Percentiles rank a stretch among this genome's conserved stretches.
Evolutionary conservation across 1,284 basidiomycete species (phyloP).

Genomic region (Rhizoctonia solani): DNA sequence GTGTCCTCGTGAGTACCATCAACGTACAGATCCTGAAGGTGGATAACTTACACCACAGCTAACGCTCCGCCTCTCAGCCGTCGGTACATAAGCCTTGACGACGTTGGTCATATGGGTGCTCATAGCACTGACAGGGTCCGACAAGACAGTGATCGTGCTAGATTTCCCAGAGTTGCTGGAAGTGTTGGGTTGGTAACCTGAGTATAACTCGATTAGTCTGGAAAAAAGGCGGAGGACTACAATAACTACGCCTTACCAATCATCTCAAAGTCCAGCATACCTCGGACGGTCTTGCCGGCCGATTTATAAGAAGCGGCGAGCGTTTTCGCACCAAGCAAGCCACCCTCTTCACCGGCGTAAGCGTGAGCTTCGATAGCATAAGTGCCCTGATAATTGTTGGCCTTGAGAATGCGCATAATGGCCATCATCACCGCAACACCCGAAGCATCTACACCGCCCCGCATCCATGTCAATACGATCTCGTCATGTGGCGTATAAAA

Average conservation of each 20-base stretch:
- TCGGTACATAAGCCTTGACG: slow-evolving; percentile 35
- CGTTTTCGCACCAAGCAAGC: slow-evolving; percentile 33
- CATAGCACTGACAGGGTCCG: slow-evolving; percentile 32
- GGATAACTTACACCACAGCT: slow-evolving; percentile 35
- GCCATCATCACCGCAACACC: slow-evolving; percentile 34
- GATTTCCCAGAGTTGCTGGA: slow-evolving; percentile 21
- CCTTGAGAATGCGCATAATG: slow-evolving; percentile 36
- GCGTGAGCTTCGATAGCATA: slow-evolving; percentile 32
- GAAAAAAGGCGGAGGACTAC: neutral
- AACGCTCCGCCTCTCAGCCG: slow-evolving; percentile 26
- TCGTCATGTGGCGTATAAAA: neutral
- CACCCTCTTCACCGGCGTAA: slow-evolving; percentile 46
- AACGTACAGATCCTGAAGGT: neutral
- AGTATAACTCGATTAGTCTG: slow-evolving; percentile 7
- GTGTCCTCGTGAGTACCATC: neutral
- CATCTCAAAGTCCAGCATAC: slow-evolving; percentile 37
- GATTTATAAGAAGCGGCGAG: slow-evolving; percentile 30
- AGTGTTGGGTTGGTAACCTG: slow-evolving; percentile 32
- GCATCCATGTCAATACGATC: neutral
- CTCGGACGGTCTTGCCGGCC: slow-evolving; percentile 29
- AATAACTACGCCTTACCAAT: slow-evolving; percentile 6
- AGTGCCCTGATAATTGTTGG: slow-evolving; percentile 33
- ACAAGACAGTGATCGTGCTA: slow-evolving; percentile 35
- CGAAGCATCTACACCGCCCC: slow-evolving; percentile 30
- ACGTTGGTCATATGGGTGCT: slow-evolving; percentile 30